Base-by-base conservation (phyloP, 202 grass and related monocot species). In the Saccharum hybrid region DNA sequence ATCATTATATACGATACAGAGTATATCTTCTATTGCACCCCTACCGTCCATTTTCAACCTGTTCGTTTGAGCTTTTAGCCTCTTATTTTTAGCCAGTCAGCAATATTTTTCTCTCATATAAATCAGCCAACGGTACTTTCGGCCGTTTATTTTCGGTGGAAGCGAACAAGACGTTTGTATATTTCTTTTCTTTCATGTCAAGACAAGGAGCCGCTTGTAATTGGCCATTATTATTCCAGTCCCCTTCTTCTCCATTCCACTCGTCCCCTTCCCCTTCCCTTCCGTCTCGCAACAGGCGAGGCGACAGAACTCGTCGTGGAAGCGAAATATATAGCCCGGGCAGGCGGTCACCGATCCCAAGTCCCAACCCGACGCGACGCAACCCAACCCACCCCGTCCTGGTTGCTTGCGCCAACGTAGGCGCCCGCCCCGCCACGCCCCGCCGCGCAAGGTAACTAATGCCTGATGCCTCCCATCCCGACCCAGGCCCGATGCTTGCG, bases 301-400 rank as follows among this genome's bases (percentile, higher is more conserved):
- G 63, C 77, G 19, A 66, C 41, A 79, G 31, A 40, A 12, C 65
- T 57, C 77, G 78, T 59, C 65, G 65, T 69, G 45, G 46, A 69
- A 81, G 78, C 48, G 64, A 84, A 81, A 88, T 79, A 80, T 80
- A 80, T 80, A 88, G 63, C 71, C 19, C 16, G 52, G 18, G 4
- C 46, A 16, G 46, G 46, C 46, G 52, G 37, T 76, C 71, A 68
- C 81, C 82, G 28, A 85, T 85, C 82, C 87, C 68, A 43, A 70
- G n/a, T 34, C 65, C 19, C 52, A n/a, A 8, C 52, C 52, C 6
- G 52, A 56, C 52, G 52, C 52, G 4, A 59, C 19, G 56, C 56
- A 21, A 14, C 76, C 10, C 76, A 19, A 8, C 41, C 16, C 62
- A 4, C 43, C 51, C 52, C 13, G 22, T 63, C 23, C 56, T 72